These are phyloP conservation scores for Alisma plantagoaquatica DNA, from an alignment of 106 monocot genomes.

Conservation along the genomic window DNA sequence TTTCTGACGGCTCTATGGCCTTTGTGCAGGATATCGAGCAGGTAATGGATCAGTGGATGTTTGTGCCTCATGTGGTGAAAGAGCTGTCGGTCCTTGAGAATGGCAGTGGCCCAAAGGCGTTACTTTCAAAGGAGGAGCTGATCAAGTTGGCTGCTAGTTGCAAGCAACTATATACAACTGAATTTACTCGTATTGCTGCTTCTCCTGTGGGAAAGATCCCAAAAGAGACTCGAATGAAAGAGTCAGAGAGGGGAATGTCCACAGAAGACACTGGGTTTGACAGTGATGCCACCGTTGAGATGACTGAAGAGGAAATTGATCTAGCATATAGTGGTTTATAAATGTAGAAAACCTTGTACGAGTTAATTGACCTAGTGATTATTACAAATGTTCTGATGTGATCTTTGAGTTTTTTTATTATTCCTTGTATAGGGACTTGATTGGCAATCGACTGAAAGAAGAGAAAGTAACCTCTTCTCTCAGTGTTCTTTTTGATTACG, in stretches of 20 bases:
- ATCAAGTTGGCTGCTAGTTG: constrained; percentile 33
- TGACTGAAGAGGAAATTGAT: constrained; percentile 97
- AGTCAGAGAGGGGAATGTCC: neutral
- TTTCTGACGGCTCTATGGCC: no score
- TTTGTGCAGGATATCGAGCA: constrained; percentile 38
- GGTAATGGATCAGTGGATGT: constrained; percentile 74
- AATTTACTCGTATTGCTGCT: constrained; percentile 18
- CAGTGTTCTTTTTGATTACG: no score
- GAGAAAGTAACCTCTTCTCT: no score
- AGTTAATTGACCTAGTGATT: no score
- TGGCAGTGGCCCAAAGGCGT: constrained; percentile 13
- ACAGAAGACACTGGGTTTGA: constrained; percentile 38
- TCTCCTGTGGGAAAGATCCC: constrained; percentile 11
- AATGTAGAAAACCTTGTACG: neutral
- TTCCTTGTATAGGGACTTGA: no score
- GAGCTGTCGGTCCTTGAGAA: constrained; percentile 41
- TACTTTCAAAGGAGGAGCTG: constrained; percentile 41
- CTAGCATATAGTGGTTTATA: constrained; percentile 30
- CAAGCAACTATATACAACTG: constrained; percentile 46
- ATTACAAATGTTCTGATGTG: no score
- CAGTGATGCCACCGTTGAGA: constrained; percentile 85
- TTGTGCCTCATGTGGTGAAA: constrained; percentile 72
- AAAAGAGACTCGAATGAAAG: constrained; percentile 8
- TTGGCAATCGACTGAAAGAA: no score
- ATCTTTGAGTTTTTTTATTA: no score